A percentile compares a stretch with the other conserved stretches of the same genome.
These are phyloP conservation scores for Didymellaceae sp. DNA, from an alignment of 2,329 filamentous ascomycete genomes.

Conservation along the genomic window DNA sequence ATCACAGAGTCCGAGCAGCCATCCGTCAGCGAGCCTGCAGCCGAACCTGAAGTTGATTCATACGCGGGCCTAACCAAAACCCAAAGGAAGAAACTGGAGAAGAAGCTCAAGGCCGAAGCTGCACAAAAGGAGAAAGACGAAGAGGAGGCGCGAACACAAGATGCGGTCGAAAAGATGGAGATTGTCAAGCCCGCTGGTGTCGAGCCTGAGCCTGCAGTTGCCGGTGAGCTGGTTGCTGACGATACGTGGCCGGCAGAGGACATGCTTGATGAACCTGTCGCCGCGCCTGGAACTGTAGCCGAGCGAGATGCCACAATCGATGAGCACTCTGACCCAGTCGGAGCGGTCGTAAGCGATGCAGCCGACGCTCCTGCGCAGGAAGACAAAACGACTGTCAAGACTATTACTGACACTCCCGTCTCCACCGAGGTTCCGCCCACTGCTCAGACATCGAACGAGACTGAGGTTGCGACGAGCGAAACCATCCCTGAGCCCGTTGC, in stretches of 20 bases:
- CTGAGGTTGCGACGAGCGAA: background rate
- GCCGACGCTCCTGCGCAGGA: background rate
- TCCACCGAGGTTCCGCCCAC: too few relatives aligned
- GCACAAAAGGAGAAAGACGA: constrained; percentile 23
- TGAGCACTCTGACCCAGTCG: background rate
- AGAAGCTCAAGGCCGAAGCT: constrained; percentile 48
- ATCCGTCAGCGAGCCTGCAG: background rate
- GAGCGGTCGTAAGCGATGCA: background rate
- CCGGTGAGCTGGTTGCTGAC: background rate
- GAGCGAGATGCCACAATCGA: background rate
- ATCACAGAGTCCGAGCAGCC: background rate
- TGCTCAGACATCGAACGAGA: too few relatives aligned
- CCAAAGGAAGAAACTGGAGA: constrained; percentile 39
- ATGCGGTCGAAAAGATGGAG: background rate
- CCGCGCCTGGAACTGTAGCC: background rate
- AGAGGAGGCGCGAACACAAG: background rate
- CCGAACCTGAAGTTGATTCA: constrained; percentile 23
- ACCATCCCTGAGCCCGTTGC: background rate
- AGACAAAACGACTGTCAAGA: background rate
- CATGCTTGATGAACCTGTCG: constrained; percentile 14
- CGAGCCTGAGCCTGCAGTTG: background rate
- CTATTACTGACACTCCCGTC: background rate
- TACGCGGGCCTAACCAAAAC: constrained; percentile 36
- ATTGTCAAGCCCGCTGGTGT: background rate
- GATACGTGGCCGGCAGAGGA: constrained; percentile 13